Percentiles rank a stretch among this genome's conserved stretches.
phyloP scores from a whole-genome alignment of 202 grass and related monocot species.

The Eragrostis tef region DNA sequence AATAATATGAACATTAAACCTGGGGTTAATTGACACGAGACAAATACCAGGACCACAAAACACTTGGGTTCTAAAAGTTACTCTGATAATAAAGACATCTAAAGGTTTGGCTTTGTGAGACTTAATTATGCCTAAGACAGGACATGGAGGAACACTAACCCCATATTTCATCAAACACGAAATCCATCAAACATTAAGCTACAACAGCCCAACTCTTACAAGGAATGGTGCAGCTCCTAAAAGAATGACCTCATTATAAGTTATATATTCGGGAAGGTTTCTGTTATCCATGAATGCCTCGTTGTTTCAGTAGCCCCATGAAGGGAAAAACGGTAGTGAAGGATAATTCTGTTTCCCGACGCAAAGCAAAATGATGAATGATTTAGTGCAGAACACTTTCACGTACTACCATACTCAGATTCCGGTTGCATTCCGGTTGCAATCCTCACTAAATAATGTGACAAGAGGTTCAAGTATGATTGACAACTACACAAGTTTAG shows the following conservation, averaged over 20 bases:
- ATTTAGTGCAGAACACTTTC: background rate
- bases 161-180: background rate
- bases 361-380: background rate
- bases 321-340: background rate
- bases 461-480: conserved; percentile 1
- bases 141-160: background rate
- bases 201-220: background rate
- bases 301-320: background rate
- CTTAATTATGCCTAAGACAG: background rate
- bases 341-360: background rate
- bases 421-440: background rate
- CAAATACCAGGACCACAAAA: too few relatives aligned
- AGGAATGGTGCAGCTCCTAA: background rate
- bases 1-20: too few relatives aligned
- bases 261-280: background rate
- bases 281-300: background rate
- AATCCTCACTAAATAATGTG: background rate
- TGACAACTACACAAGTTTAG: background rate
- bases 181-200: background rate
- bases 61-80: too few relatives aligned
- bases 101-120: too few relatives aligned
- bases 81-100: too few relatives aligned
- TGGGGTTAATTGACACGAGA: too few relatives aligned
- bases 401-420: background rate
- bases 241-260: background rate